These are phyloP conservation scores for Xylariaceae sp. DNA, from an alignment of 2,329 filamentous ascomycete species.

Conservation along the genomic window DNA sequence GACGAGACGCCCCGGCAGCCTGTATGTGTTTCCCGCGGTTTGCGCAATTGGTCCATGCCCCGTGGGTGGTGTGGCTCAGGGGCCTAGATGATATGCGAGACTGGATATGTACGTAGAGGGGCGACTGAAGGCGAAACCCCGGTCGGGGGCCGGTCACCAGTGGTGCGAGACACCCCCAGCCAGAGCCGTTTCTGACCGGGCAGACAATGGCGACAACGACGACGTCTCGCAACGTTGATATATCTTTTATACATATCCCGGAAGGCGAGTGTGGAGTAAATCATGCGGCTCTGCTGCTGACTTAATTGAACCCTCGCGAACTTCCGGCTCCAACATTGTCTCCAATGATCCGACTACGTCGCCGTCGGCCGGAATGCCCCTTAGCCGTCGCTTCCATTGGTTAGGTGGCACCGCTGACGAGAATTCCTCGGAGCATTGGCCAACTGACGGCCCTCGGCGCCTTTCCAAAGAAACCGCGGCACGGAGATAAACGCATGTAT, in stretches of 20 bases:
- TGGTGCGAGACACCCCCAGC: too few relatives aligned
- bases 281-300: conserved; percentile 28
- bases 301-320: conserved; percentile 29
- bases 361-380: conserved; percentile 7
- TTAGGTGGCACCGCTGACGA: conserved; percentile 26
- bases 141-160: too few relatives aligned
- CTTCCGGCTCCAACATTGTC: conserved; percentile 26
- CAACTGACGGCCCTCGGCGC: too few relatives aligned
- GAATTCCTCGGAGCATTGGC: conserved; percentile 28
- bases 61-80: conserved; percentile 1
- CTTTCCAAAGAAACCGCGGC: too few relatives aligned
- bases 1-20: neutral
- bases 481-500: too few relatives aligned
- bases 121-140: too few relatives aligned
- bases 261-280: conserved; percentile 27
- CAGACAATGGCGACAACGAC: conserved; percentile 6
- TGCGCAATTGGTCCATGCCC: conserved; percentile 7
- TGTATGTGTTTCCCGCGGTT: neutral
- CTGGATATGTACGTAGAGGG: neutral
- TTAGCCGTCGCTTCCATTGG: conserved; percentile 23
- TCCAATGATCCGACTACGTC: conserved; percentile 16
- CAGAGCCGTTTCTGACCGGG: too few relatives aligned
- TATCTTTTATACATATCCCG: conserved; percentile 14
- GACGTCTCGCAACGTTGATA: conserved; percentile 20
- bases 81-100: neutral